Evolutionary conservation across 2,329 filamentous ascomycete species (phyloP).

Genomic region (Septoria linicola): DNA sequence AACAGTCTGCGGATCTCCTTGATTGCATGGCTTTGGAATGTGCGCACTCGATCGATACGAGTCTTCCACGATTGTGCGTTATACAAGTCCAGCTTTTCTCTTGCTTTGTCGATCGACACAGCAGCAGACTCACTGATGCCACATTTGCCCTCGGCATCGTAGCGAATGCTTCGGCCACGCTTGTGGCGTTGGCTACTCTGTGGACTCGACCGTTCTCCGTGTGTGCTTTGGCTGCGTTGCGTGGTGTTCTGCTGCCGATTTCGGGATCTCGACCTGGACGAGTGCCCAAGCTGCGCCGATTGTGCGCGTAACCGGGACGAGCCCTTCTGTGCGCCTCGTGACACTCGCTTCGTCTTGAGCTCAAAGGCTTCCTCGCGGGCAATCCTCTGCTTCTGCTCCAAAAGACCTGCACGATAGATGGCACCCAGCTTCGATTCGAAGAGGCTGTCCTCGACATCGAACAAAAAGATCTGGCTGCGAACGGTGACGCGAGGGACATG

Average conservation of each 20-base stretch:
- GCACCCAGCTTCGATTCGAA: slow-evolving; percentile 97
- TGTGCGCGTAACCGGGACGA: slow-evolving; percentile 54
- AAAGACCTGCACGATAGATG: slow-evolving; percentile 84
- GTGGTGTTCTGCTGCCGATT: slow-evolving; percentile 31
- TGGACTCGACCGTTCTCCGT: slow-evolving; percentile 25
- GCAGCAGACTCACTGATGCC: slow-evolving; percentile 70
- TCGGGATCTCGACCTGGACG: slow-evolving; percentile 36
- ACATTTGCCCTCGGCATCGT: slow-evolving; percentile 76
- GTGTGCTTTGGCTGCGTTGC: slow-evolving; percentile 43
- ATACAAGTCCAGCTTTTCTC: slow-evolving; percentile 70
- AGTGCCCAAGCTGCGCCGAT: slow-evolving; percentile 46
- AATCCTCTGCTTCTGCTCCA: slow-evolving; percentile 86
- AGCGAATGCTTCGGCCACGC: slow-evolving; percentile 53
- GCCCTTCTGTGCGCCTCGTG: slow-evolving; percentile 57
- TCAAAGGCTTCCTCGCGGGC: slow-evolving; percentile 88
- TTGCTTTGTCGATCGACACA: slow-evolving; percentile 73
- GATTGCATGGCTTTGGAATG: slow-evolving; percentile 69
- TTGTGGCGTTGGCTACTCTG: slow-evolving; percentile 30
- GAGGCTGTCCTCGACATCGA: slow-evolving; percentile 91
- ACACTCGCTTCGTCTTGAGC: slow-evolving; percentile 81
- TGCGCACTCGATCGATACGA: slow-evolving; percentile 76
- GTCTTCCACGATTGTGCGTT: slow-evolving; percentile 91
- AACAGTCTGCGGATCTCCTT: slow-evolving; percentile 76
- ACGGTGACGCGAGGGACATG: slow-evolving; percentile 81
- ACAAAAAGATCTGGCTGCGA: slow-evolving; percentile 75